phyloP scores from a whole-genome alignment of 2,329 filamentous ascomycete species.

The Cytospora schulzeri region DNA sequence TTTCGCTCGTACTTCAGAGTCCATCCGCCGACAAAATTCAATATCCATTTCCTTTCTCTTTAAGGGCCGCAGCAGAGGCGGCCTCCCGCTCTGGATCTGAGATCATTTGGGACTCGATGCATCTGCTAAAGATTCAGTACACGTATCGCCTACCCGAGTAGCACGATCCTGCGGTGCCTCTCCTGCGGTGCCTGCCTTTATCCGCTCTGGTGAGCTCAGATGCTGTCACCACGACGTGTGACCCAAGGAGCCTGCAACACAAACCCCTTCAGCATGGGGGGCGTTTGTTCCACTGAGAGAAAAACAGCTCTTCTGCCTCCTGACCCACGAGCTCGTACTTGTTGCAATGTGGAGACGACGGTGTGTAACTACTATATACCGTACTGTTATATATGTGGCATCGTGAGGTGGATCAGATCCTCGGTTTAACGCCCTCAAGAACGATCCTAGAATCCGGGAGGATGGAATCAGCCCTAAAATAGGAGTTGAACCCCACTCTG shows the following conservation, averaged over 20 bases:
- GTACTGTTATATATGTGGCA: background rate
- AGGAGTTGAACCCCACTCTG: constrained; percentile 13
- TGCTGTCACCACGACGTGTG: background rate
- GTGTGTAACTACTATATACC: constrained; percentile 3
- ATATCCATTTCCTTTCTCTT: background rate
- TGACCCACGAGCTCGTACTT: constrained; percentile 13
- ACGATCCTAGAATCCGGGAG: constrained; percentile 5
- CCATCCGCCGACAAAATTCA: background rate
- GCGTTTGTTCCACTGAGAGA: constrained; percentile 1
- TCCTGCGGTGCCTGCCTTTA: constrained; percentile 12
- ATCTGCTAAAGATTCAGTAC: constrained; percentile 10
- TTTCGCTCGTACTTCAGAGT: background rate
- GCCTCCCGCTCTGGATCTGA: constrained; percentile 17
- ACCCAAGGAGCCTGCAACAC: background rate
- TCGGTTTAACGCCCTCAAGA: constrained; percentile 2
- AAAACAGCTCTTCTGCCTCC: constrained; percentile 10
- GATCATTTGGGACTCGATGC: constrained; percentile 11
- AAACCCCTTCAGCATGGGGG: constrained; percentile 1
- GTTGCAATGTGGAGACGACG: constrained; percentile 16
- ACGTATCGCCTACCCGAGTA: constrained; percentile 8
- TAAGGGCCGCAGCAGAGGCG: constrained; percentile 7
- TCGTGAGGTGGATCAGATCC: constrained; percentile 19
- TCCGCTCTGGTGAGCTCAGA: background rate
- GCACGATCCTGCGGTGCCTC: constrained; percentile 14
- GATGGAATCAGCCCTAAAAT: constrained; percentile 21